Conservation (phyloP, 306 rosid species). For the Elaeagnus macrophylla region DNA sequence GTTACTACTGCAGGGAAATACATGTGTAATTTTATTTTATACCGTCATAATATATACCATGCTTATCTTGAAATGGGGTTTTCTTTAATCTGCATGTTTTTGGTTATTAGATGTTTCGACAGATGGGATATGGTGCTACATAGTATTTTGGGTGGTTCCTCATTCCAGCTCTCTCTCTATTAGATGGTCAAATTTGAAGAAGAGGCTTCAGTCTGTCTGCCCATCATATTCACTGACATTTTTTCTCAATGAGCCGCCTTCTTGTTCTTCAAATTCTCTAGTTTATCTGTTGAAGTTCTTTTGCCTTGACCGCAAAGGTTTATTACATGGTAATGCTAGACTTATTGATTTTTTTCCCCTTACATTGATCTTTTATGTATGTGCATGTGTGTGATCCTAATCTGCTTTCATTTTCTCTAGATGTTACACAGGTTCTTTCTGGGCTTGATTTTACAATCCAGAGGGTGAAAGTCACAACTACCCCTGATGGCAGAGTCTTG, state of each 20-base stretch:
- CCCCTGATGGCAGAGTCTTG: constrained; percentile 68
- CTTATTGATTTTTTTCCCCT: neutral
- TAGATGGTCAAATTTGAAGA: constrained; percentile 44
- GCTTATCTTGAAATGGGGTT: constrained; percentile 3
- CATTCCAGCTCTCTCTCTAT: constrained; percentile 25
- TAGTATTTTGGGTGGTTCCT: constrained; percentile 62
- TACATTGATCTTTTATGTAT: neutral
- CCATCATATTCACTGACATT: constrained; percentile 41
- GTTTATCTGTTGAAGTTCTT: constrained; percentile 56
- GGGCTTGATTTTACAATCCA: constrained; percentile 70
- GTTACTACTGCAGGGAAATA: too few species aligned
- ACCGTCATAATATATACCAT: too few species aligned
- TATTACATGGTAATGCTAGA: constrained; percentile 44
- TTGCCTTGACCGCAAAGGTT: constrained; percentile 54
- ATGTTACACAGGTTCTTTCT: constrained; percentile 50
- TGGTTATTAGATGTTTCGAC: constrained; percentile 63
- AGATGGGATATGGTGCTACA: constrained; percentile 73
- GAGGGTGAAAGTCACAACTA: constrained; percentile 66
- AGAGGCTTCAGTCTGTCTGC: constrained; percentile 46
- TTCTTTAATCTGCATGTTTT: too few species aligned
- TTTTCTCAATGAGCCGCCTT: constrained; percentile 30
- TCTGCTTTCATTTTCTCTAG: constrained; percentile 19
- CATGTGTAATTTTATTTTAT: too few species aligned
- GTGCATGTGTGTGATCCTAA: neutral
- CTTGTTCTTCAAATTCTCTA: constrained; percentile 22